Evolutionary conservation across 176 grass and related monocot genomes (phyloP).

Genomic region (Aechmea fasciata): DNA sequence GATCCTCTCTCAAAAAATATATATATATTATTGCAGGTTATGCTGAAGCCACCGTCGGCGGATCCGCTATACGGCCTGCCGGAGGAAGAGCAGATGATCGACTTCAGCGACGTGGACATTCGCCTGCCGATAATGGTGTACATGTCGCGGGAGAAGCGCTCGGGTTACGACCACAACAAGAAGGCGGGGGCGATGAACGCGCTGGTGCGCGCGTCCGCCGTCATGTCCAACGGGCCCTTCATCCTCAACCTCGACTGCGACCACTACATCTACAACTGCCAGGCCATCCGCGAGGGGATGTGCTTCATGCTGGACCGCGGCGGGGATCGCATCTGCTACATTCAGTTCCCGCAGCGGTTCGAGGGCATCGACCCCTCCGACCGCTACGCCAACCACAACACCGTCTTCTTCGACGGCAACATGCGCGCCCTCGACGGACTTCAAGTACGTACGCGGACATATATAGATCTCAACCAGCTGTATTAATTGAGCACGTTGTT

Average conservation of each 20-base stretch:
- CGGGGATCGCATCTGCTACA: slow-evolving; percentile 81
- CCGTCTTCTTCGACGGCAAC: slow-evolving; percentile 98
- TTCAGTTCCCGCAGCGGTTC: slow-evolving; percentile 86
- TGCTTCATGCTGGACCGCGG: slow-evolving; percentile 93
- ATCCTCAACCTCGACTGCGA: slow-evolving; percentile 99
- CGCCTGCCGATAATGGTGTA: slow-evolving; percentile 84
- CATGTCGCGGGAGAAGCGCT: slow-evolving; percentile 72
- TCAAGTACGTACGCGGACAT: no score
- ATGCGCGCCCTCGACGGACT: slow-evolving; percentile 96
- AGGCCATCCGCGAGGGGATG: slow-evolving; percentile 77
- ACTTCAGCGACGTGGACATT: slow-evolving; percentile 87
- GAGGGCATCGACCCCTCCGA: slow-evolving; percentile 95
- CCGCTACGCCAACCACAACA: slow-evolving; percentile 97
- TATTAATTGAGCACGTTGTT: no score
- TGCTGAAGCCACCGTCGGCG: slow-evolving; percentile 65
- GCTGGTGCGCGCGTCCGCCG: slow-evolving; percentile 66
- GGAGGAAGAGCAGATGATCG: slow-evolving; percentile 70
- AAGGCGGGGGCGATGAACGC: slow-evolving; percentile 98
- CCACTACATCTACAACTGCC: slow-evolving; percentile 86
- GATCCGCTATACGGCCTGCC: slow-evolving; percentile 62
- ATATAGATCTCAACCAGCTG: no score
- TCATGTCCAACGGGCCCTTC: slow-evolving; percentile 89
- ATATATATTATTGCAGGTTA: slow-evolving; percentile 35
- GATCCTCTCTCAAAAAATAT: not conserved
- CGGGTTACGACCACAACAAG: slow-evolving; percentile 96